Base-by-base conservation (phyloP, 2,329 filamentous ascomycete genomes). In the Alternaria ethzedia region DNA sequence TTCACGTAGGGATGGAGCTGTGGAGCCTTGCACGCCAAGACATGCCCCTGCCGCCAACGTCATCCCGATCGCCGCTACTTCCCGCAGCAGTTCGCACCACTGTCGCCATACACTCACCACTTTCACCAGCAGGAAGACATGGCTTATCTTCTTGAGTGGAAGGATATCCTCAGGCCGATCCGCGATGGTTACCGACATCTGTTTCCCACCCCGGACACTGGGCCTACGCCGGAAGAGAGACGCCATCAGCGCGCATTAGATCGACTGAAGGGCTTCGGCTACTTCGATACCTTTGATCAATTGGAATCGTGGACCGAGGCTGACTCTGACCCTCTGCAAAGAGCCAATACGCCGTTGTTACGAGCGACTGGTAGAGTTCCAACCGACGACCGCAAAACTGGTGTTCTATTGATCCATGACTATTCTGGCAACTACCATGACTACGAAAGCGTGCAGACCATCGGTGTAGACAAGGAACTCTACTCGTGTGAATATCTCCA, bases 401-500 rank as follows among this genome's bases (percentile, higher is more conserved):
- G 66, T 26, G 55, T 80, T 12, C 70, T 79, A 4, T 64, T 82
- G n/a, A 79, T 80, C 36, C 79, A 81, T 54, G 80, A 81, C 61
- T 79, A 77, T 52, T 69, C 77, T 26, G 83, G 83, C 6, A 82
- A 81, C 50, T 84, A 84, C 65, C 82, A 83, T 51, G 75, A 79
- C 12, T 82, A 83, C 28, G 83, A 84, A 65, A 72, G 73, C 30
- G 69, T 70, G 11, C 79, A 81, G 41, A 75, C 71, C 12, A 54
- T 63, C 44, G 72, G 72, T 6, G 62, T 80, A 1, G 64, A 73
- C 3, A 61, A 73, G 6, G 74, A 79, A 36, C 69, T 65, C 15
- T 84, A 84, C 65, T 73, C 75, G 3, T 82, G 81, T 70, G 77
- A 83, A 64, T 81, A 83, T 59, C 75, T 84, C 41, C 81, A 83